Evolutionary conservation across 2,329 filamentous ascomycete species (phyloP).

Genomic region (Fusarium gaditjirri): DNA sequence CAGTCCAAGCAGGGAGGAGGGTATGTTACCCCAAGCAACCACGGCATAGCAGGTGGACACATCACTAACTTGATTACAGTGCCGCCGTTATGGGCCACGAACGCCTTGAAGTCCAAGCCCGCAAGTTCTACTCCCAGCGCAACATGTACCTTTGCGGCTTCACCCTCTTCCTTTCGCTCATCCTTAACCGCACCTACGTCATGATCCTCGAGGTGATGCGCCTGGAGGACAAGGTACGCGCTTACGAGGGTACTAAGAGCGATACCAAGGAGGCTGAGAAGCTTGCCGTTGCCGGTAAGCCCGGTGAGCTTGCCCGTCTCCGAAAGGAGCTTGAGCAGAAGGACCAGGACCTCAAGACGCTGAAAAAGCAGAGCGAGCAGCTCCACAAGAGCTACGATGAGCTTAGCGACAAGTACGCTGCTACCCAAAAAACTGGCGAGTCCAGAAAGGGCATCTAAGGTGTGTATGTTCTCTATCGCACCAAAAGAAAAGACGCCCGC

Average conservation of each 20-base stretch:
- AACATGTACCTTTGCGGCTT: constrained; percentile 99
- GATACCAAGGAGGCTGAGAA: constrained; percentile 75
- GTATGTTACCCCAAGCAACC: constrained; percentile 53
- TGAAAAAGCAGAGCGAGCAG: constrained; percentile 93
- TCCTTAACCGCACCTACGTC: constrained; percentile 98
- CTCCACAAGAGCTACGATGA: constrained; percentile 87
- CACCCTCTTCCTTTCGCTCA: constrained; percentile 97
- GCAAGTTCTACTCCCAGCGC: constrained; percentile 99
- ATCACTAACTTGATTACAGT: constrained; percentile 46
- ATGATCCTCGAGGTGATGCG: constrained; percentile 94
- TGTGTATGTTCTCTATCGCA: not conserved
- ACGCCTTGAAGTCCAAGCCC: constrained; percentile 97
- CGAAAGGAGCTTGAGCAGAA: constrained; percentile 79
- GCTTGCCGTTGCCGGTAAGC: constrained; percentile 76
- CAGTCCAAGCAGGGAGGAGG: constrained; percentile 54
- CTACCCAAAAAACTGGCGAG: constrained; percentile 61
- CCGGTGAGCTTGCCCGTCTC: constrained; percentile 78
- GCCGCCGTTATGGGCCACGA: constrained; percentile 86
- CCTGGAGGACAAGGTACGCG: constrained; percentile 91
- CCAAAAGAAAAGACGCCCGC: not conserved
- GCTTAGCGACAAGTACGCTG: constrained; percentile 83
- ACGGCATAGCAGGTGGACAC: not conserved
- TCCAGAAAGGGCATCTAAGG: constrained; percentile 68
- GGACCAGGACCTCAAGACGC: constrained; percentile 82
- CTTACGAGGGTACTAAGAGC: constrained; percentile 70